phyloP scores from a whole-genome alignment of 192 early-diverging fungal genomes.

The Backusella westeae region DNA sequence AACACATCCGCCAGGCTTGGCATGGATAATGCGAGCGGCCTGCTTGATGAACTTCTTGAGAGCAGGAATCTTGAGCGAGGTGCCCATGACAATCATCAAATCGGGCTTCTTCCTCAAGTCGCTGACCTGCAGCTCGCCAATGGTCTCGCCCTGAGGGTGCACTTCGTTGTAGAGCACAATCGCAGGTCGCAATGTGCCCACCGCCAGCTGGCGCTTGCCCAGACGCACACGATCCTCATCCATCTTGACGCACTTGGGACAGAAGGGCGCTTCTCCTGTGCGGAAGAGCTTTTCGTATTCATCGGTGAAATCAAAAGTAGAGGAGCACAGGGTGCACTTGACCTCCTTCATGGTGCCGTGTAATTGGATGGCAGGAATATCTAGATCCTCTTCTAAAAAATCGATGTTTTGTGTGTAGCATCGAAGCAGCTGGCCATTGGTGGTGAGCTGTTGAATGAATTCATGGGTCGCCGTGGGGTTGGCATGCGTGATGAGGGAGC shows the following conservation, averaged over 20 bases:
- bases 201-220: constrained; percentile 74
- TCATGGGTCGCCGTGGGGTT: constrained; percentile 78
- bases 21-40: constrained; percentile 57
- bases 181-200: constrained; percentile 83
- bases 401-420: constrained; percentile 99
- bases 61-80: constrained; percentile 81
- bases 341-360: constrained; percentile 87
- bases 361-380: constrained; percentile 81
- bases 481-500: constrained; percentile 67
- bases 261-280: constrained; percentile 70
- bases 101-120: constrained; percentile 65
- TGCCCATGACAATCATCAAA: constrained; percentile 84
- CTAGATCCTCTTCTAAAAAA: constrained; percentile 76
- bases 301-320: constrained; percentile 59
- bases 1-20: constrained; percentile 49
- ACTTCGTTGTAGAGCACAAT: constrained; percentile 96
- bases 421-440: constrained; percentile 72
- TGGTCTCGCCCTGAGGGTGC: constrained; percentile 69
- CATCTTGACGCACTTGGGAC: constrained; percentile 44
- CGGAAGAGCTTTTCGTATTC: constrained; percentile 60
- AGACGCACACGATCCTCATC: constrained; percentile 46
- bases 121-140: constrained; percentile 52
- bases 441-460: constrained; percentile 79
- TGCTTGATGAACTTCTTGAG: constrained; percentile 73
- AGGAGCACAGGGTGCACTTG: constrained; percentile 81